Evolutionary conservation across 2,329 filamentous ascomycete genomes (phyloP).

Genomic region (Onygena corvina): DNA sequence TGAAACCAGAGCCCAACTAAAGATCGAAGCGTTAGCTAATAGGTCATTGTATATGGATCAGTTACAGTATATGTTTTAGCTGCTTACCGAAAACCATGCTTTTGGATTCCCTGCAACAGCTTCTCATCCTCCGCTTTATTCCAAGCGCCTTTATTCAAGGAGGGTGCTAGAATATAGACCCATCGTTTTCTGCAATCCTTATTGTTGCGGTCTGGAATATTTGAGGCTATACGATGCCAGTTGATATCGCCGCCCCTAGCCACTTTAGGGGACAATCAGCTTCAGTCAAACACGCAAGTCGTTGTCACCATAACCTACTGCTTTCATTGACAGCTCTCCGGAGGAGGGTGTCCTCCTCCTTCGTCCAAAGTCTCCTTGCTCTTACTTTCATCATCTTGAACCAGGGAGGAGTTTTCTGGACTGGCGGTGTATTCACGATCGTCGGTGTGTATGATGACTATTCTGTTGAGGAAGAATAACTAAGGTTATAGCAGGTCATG

Average conservation of each 20-base stretch:
- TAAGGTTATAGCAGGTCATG: neutral
- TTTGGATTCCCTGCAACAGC: constrained; percentile 8
- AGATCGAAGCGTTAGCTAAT: neutral
- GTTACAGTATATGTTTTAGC: neutral
- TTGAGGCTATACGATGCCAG: constrained; percentile 9
- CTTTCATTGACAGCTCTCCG: constrained; percentile 7
- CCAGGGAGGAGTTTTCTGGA: too few species aligned
- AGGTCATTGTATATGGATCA: neutral
- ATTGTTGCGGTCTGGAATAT: constrained; percentile 8
- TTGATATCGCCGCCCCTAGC: constrained; percentile 9
- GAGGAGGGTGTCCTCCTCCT: constrained; percentile 5
- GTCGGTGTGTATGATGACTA: too few species aligned
- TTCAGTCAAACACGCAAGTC: neutral
- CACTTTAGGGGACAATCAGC: neutral
- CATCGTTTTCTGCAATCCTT: constrained; percentile 9
- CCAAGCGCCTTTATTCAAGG: constrained; percentile 8
- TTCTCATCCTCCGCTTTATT: constrained; percentile 8
- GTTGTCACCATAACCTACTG: neutral
- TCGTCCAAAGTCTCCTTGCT: constrained; percentile 8
- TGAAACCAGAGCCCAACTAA: constrained; percentile 7
- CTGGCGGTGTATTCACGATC: too few species aligned
- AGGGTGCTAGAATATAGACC: constrained; percentile 8
- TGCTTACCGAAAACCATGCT: constrained; percentile 8
- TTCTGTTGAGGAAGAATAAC: too few species aligned
- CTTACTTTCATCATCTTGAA: constrained; percentile 8